Conservation (phyloP, 768 basidiomycete genomes). For the Pleurotus tuber-regium region DNA sequence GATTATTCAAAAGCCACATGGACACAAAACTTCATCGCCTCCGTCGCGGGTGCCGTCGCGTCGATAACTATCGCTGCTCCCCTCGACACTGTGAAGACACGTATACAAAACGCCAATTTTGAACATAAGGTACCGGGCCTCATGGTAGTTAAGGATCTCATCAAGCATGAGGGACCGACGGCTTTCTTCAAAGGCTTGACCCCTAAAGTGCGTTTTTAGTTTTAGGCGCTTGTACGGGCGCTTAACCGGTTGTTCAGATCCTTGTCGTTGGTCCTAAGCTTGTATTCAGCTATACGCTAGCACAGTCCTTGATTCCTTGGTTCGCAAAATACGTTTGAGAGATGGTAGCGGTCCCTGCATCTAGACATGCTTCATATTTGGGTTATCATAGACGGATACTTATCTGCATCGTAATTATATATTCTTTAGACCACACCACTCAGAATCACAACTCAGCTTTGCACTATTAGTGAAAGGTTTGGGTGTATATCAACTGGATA, state of each 20-base stretch:
- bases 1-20: slow-evolving; percentile 97
- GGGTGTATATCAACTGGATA: no score
- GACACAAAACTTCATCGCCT: slow-evolving; percentile 96
- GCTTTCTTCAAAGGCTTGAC: slow-evolving; percentile 98
- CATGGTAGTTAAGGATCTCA: slow-evolving; percentile 78
- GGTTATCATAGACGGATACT: not conserved
- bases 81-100: slow-evolving; percentile 94
- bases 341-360: not conserved
- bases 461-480: not conserved
- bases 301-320: slow-evolving; percentile 91
- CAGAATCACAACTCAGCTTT: not conserved
- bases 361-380: not conserved
- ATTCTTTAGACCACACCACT: not conserved
- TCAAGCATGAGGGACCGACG: slow-evolving; percentile 78
- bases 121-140: slow-evolving; percentile 79
- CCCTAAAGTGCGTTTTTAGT: slow-evolving; percentile 67
- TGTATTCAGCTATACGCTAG: slow-evolving; percentile 97
- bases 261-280: slow-evolving; percentile 97
- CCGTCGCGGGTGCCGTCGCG: slow-evolving; percentile 89
- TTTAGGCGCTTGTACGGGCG: no score
- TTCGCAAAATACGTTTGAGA: slow-evolving; percentile 80
- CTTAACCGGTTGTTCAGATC: slow-evolving; percentile 48
- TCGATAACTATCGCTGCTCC: slow-evolving; percentile 97
- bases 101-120: slow-evolving; percentile 98
- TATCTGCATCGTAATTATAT: slow-evolving; percentile 4